A percentile compares a stretch with the other conserved stretches of the same genome.
Conservation (phyloP, 1,284 basidiomycete genomes). For the Xanthoconium separans region DNA sequence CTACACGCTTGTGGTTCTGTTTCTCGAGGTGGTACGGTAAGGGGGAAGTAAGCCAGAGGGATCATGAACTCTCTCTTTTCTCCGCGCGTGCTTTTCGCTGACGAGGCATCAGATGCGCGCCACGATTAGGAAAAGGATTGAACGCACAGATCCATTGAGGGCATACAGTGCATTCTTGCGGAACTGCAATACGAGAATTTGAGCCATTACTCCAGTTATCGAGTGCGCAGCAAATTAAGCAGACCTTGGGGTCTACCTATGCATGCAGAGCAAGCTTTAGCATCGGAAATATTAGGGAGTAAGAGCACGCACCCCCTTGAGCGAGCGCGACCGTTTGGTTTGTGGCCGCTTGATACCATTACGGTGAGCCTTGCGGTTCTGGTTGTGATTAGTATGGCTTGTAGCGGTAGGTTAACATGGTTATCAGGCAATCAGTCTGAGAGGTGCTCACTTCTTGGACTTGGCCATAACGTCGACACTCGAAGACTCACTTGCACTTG, state of each 20-base stretch:
- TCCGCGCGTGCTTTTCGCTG: slow-evolving; percentile 66
- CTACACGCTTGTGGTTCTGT: slow-evolving; percentile 13
- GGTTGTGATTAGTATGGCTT: slow-evolving; percentile 92
- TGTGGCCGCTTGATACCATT: slow-evolving; percentile 92
- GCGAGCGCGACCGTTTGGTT: slow-evolving; percentile 75
- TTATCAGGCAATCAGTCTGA: background rate
- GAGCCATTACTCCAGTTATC: slow-evolving; percentile 4
- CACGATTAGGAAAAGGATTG: background rate
- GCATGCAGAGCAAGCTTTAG: slow-evolving; percentile 8
- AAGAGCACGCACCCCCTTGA: slow-evolving; percentile 81
- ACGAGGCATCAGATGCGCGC: slow-evolving; percentile 7
- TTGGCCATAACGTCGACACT: slow-evolving; percentile 71
- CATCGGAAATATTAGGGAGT: slow-evolving; percentile 5
- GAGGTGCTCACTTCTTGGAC: slow-evolving; percentile 67
- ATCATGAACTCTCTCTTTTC: slow-evolving; percentile 52
- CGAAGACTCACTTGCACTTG: slow-evolving; percentile 24
- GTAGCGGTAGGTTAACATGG: slow-evolving; percentile 29
- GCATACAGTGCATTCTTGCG: slow-evolving; percentile 83
- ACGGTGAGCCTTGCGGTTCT: slow-evolving; percentile 92
- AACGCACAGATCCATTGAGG: slow-evolving; percentile 74
- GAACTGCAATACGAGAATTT: slow-evolving; percentile 53
- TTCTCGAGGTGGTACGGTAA: slow-evolving; percentile 6
- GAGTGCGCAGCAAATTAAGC: slow-evolving; percentile 17
- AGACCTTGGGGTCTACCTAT: slow-evolving; percentile 85
- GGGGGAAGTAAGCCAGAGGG: slow-evolving; percentile 9